These are phyloP conservation scores for Trichomonas tenax DNA, from an alignment of 208 protist species.

Conservation along the genomic window DNA sequence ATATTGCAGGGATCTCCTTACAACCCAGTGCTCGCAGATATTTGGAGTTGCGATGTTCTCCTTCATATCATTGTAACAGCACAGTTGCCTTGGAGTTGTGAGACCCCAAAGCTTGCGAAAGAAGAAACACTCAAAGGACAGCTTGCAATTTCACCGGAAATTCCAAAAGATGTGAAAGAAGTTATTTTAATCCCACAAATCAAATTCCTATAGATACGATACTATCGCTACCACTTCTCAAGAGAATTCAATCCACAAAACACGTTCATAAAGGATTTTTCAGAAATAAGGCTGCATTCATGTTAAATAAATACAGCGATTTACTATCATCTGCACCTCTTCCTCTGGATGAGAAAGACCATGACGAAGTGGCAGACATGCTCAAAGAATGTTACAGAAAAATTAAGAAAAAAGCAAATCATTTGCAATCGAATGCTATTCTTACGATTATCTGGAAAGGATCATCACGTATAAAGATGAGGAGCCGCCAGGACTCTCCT, in stretches of 20 bases:
- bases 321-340: neutral
- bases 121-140: neutral
- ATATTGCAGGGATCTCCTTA: neutral
- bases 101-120: neutral
- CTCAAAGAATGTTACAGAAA: neutral
- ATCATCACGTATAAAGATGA: neutral
- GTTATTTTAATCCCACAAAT: neutral
- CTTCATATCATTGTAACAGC: neutral
- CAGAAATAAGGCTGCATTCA: neutral
- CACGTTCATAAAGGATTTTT: neutral
- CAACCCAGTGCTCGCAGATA: neutral
- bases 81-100: neutral
- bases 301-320: neutral
- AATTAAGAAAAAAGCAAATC: neutral
- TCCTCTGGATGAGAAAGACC: neutral
- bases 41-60: neutral
- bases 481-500: neutral
- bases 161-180: neutral
- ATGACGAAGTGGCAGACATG: neutral
- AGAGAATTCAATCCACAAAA: neutral
- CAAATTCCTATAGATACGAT: neutral
- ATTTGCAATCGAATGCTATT: neutral
- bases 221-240: neutral
- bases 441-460: neutral
- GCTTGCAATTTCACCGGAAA: neutral